Percentiles rank a stretch among this genome's conserved stretches.
Evolutionary conservation across 352 stramenopile genomes (phyloP).

Genomic region (Globisporangium abappressorium): DNA sequence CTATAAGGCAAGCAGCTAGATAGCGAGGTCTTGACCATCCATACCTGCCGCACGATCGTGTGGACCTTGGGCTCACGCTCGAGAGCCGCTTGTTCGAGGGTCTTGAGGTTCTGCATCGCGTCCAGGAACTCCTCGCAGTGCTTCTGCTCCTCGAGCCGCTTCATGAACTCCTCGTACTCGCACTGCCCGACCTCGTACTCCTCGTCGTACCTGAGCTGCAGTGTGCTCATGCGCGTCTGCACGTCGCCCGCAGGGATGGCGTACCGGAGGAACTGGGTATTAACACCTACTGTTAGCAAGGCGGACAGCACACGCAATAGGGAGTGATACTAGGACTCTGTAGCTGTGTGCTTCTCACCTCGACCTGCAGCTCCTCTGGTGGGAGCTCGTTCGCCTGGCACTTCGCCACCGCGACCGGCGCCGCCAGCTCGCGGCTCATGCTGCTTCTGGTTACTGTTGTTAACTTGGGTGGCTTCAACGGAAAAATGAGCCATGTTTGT

Average conservation of each 20-base stretch:
- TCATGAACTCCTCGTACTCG: slow-evolving; percentile 39
- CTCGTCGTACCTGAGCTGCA: slow-evolving; percentile 64
- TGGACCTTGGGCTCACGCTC: slow-evolving; percentile 41
- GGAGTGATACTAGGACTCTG: not conserved
- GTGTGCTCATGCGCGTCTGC: slow-evolving; percentile 31
- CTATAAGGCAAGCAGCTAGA: not conserved
- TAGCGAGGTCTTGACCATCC: not conserved
- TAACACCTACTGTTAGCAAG: not conserved
- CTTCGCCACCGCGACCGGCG: slow-evolving; percentile 23
- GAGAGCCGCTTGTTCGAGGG: slow-evolving; percentile 38
- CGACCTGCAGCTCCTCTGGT: slow-evolving; percentile 53
- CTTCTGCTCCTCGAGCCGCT: slow-evolving; percentile 40
- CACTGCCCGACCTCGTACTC: slow-evolving; percentile 39
- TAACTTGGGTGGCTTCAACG: not conserved
- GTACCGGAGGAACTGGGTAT: slow-evolving; percentile 46
- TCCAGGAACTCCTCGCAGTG: slow-evolving; percentile 44
- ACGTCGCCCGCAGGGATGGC: slow-evolving; percentile 44
- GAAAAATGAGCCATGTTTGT: not conserved
- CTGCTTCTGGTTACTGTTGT: not conserved
- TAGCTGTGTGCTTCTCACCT: slow-evolving; percentile 27
- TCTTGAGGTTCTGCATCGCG: slow-evolving; percentile 33
- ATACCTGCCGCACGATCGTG: slow-evolving; percentile 42
- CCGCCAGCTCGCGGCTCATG: slow-evolving; percentile 6
- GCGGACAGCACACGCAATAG: not conserved
- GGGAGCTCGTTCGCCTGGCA: slow-evolving; percentile 45